These are phyloP conservation scores for Cadophora malorum DNA, from an alignment of 2,329 filamentous ascomycete species.

Conservation along the genomic window DNA sequence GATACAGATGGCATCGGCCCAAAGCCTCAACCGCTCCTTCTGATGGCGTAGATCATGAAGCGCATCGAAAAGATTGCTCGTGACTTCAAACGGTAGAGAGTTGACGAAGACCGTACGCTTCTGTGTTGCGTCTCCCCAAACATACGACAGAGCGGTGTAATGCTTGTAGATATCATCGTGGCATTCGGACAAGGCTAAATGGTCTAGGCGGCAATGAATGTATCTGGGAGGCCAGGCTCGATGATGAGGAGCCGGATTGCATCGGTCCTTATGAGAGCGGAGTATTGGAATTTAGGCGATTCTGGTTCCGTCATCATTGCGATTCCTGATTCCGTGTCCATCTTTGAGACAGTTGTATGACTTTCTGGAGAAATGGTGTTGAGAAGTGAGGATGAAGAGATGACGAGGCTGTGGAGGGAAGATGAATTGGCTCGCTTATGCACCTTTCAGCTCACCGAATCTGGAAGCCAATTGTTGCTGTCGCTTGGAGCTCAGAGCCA, in stretches of 20 bases:
- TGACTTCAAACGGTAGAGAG: constrained; percentile 4
- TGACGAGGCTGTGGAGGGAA: not conserved
- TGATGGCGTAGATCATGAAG: constrained; percentile 14
- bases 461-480: not conserved
- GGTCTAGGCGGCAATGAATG: not conserved
- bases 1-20: constrained; percentile 28
- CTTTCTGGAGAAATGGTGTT: not conserved
- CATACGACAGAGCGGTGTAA: constrained; percentile 31
- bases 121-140: constrained; percentile 23
- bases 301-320: not conserved
- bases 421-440: not conserved
- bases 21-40: constrained; percentile 2
- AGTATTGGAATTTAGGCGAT: not conserved
- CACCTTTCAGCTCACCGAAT: not conserved
- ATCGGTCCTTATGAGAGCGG: not conserved
- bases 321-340: not conserved
- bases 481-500: not conserved
- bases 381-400: not conserved
- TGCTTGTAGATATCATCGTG: constrained; percentile 22
- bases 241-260: not conserved
- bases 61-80: constrained; percentile 14
- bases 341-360: not conserved
- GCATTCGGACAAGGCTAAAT: not conserved
- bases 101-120: constrained; percentile 5
- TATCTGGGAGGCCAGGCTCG: not conserved